Base-by-base conservation (phyloP, 768 basidiomycete genomes). In the Crassisporium funariophilum region DNA sequence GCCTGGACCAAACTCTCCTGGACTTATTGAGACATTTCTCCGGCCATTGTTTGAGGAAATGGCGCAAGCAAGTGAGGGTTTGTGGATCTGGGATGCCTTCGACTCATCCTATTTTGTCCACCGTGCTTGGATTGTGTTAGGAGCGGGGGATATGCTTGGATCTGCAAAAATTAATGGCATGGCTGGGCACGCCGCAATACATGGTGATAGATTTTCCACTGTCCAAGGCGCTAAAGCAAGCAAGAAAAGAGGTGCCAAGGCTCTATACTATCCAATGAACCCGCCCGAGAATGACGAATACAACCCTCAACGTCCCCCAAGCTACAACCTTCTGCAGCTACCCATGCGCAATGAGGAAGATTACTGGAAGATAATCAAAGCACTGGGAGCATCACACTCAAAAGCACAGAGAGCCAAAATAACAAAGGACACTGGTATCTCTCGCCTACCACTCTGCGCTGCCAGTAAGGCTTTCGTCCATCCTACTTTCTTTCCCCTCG, bases 401-500 rank as follows among this genome's bases (percentile, higher is more conserved):
- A 56, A 56, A 42, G 42, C 44, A 19, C 49, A 34, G 10, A 11
- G 21, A 20, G 49, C 45, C n/a, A 39, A 17, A 12, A 67, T 67
- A 23, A 59, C 57, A 1, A 51, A 46, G 36, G 22, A 13, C 11
- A 59, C 59, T 24, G 63, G 66, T 4, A 49, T 70, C 38, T 50
- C 54, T 12, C 37, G 52, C 17, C 44, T 68, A 31, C 63, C 66
- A 16, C 48, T 68, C 10, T 58, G 61, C 49, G 61, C 59, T 15
- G 62, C 61, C 20, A 63, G 59, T 35, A 42, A 41, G 9, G 61
- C 65, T n/a, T 70, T 68, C 47, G 10, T 54, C 3, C 64, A 68
- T 38, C 68, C 66, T 4, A 51, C 56, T 3, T 71, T 64, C 35
- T 68, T 66, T 39, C 64, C 65, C n/a, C 19, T 67, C 1, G 64